Percentiles rank a stretch among this genome's conserved stretches.
Conservation (phyloP, 176 grass and related monocot genomes). For the Aegilops bicornis region DNA sequence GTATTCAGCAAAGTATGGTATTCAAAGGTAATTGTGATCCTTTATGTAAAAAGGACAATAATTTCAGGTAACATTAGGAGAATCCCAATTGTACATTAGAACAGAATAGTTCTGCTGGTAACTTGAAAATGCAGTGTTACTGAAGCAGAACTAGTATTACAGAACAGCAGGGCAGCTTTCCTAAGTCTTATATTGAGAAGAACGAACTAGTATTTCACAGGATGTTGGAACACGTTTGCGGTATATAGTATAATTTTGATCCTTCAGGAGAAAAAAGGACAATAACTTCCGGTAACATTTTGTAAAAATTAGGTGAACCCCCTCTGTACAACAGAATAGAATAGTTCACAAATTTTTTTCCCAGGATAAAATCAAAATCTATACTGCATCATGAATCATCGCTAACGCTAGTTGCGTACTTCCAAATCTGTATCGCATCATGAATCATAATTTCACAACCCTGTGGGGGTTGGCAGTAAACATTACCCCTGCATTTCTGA, state of each 20-base stretch:
- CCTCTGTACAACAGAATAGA: background rate
- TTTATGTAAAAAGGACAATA: too few species aligned
- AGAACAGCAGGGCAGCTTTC: background rate
- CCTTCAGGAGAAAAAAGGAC: background rate
- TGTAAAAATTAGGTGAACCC: background rate
- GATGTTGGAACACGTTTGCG: background rate
- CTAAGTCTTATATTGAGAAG: background rate
- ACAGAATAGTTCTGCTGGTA: too few species aligned
- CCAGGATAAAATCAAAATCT: background rate
- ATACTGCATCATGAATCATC: background rate
- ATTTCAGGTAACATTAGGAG: too few species aligned
- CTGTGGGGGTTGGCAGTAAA: background rate
- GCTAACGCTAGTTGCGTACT: background rate
- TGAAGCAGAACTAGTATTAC: background rate
- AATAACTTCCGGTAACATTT: background rate
- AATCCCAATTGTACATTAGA: too few species aligned
- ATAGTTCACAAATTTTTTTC: background rate
- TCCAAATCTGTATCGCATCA: too few species aligned
- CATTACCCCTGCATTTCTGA: background rate
- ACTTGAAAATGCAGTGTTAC: too few species aligned
- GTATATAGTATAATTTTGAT: background rate
- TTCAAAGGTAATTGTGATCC: too few species aligned
- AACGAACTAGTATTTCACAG: background rate
- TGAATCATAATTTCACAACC: background rate
- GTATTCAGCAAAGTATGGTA: too few species aligned